phyloP scores from a whole-genome alignment of 192 early-diverging fungal species.

The Tieghemiomyces parasiticus region DNA sequence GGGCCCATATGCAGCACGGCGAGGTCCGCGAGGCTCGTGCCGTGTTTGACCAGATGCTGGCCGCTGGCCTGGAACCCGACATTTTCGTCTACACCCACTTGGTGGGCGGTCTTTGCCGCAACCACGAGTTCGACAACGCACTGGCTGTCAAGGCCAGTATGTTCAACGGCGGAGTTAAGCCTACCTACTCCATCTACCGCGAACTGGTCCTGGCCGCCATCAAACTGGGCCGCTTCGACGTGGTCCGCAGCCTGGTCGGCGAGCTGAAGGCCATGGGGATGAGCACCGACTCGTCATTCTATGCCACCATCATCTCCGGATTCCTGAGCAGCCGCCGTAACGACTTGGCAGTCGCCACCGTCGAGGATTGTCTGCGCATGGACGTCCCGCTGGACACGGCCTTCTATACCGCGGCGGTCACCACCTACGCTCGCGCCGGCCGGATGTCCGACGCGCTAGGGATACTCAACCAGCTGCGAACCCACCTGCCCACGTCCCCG shows the following conservation, averaged over 20 bases:
- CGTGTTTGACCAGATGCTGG: constrained; percentile 7
- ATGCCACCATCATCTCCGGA: constrained; percentile 3
- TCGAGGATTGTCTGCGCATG: background rate
- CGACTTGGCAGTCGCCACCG: background rate
- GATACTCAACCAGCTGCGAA: background rate
- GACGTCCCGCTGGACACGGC: background rate
- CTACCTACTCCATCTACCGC: background rate
- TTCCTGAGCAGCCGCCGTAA: background rate
- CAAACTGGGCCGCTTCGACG: background rate
- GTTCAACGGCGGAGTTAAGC: background rate
- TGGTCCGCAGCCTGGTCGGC: background rate
- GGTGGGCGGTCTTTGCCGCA: background rate
- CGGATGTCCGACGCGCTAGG: background rate
- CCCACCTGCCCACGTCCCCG: no score
- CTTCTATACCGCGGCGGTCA: constrained; percentile 4
- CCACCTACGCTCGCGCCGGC: background rate
- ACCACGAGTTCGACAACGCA: background rate
- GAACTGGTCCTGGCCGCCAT: background rate
- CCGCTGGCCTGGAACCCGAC: background rate
- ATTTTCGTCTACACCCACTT: background rate
- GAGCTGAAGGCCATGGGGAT: background rate
- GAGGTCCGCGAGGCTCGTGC: background rate
- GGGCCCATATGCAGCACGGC: background rate
- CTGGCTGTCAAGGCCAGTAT: background rate
- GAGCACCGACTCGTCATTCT: background rate